phyloP scores from a whole-genome alignment of 192 early-diverging fungal genomes.

The Coemansia biformis region DNA sequence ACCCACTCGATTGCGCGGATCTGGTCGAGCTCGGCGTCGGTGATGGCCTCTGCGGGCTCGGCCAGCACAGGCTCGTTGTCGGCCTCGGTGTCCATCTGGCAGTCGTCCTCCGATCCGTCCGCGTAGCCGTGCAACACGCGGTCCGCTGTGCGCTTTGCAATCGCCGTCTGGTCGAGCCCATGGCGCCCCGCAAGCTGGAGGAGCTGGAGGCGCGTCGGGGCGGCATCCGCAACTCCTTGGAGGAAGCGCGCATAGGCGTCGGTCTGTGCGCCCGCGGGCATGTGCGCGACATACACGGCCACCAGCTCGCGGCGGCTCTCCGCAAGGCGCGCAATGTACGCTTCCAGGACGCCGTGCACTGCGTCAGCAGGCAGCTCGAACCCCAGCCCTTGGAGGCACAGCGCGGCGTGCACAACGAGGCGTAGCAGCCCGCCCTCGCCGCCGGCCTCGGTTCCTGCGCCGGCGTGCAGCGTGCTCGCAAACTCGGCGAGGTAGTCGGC shows the following conservation, averaged over 20 bases:
- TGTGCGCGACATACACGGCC: conserved; percentile 51
- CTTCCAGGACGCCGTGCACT: conserved; percentile 51
- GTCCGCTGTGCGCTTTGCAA: conserved; percentile 43
- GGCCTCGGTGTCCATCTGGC: background rate
- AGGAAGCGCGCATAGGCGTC: conserved; percentile 54
- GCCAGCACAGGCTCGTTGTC: conserved; percentile 14
- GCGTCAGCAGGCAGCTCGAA: conserved; percentile 39
- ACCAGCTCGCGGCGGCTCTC: conserved; percentile 43
- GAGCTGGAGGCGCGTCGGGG: conserved; percentile 36
- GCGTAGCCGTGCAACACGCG: conserved; percentile 13
- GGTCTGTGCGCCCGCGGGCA: conserved; percentile 47
- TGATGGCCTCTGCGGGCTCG: conserved; percentile 24
- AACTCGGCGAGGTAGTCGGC: conserved; percentile 19
- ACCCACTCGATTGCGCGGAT: conserved; percentile 62
- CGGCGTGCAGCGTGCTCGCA: conserved; percentile 5
- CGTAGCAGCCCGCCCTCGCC: conserved; percentile 53
- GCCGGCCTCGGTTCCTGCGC: background rate
- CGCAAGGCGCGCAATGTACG: conserved; percentile 51
- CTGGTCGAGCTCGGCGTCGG: conserved; percentile 25
- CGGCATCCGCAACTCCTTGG: conserved; percentile 22
- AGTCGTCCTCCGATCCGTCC: background rate
- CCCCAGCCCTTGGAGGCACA: conserved; percentile 58
- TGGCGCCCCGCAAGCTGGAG: conserved; percentile 38
- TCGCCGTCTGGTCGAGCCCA: conserved; percentile 39
- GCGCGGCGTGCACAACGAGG: conserved; percentile 62